Evolutionary conservation across 805 yeast genomes (phyloP), one percentile per base, ranked within the genome.

Genomic region (Cyberlindnera bimundalis): DNA sequence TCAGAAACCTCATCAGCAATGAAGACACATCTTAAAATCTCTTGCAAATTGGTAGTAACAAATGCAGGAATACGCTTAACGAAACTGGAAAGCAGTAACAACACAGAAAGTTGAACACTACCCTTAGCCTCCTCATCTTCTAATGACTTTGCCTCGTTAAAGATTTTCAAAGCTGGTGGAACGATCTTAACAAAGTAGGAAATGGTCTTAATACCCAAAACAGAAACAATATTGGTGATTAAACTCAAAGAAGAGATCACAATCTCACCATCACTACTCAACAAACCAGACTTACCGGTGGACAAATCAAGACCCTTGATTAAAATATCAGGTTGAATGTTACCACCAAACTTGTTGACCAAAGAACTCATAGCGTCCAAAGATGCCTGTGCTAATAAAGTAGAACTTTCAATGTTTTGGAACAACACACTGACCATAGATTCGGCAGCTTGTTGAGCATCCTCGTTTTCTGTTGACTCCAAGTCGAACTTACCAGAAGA

Each of bases 51-150:
- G 4, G 91, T 78, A 30, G 78, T 68, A 64, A 91, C 74, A 58
- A 91, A 91, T 10, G 85, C 81, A 26, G 99, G 97, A 50, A 93
- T 80, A 52, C 86, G 79, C 62, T 82, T 86, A 36, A 90, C 67
- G 55, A 87, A 70, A 32, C 89, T 76, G 6, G 96, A 79, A 41
- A 86, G 70, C 33, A 91, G 67, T 26, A 87, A 74, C 43, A 87
- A 64, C 13, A 82, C 72, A 0, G 97, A 77, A 13, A 86, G 69
- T 58, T 88, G 93, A 26, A 88, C 29, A 37, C 62, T 59, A 33
- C 62, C 57, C 43, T 51, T 64, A 28, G 67, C 47, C 16, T 52
- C 59, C 4, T 33, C 40, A 18, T 57, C 57, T 6, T 54, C 56
- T 2, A 52, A 37, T 6, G 51, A 44, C 1, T 44, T 38, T 2